Evolutionary conservation across 768 basidiomycete species (phyloP), one percentile per base, ranked within the genome.

Genomic region (Dentipellis sp.): DNA sequence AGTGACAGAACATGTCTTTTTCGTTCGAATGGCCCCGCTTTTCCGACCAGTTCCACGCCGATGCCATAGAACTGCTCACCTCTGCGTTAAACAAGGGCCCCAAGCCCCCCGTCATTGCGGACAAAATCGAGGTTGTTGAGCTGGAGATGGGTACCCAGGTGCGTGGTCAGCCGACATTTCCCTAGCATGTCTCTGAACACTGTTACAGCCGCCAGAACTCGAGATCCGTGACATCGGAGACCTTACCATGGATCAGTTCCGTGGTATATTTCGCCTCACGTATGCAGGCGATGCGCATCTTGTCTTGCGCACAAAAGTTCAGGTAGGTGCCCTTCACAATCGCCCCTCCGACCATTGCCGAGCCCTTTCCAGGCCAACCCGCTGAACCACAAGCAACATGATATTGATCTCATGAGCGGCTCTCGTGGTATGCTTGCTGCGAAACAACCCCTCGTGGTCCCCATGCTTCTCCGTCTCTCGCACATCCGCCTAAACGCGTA

Each of bases 131-230:
- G 69, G 97, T 99, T 34, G 90, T 97, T 53, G 97, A 98, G 68
- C 75, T 99, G n/a, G 88, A 97, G 72, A 98, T 99, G 97, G 97
- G 97, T 38, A 92, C 90, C 2, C 88, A 95, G 77, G 94, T 93
- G 58, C 54, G 75, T 66, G 29, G 29, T 6, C 29, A 29, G 6
- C 29, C 29, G 36, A n/a, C 50, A 21, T 56, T 23, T 10, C 17
- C 16, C n/a, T 53, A 10, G 51, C 48, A 48, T 21, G 5, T 50
- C 53, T 21, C 37, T 16, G 34, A 37, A 19, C 10, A 8, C 23
- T 45, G 40, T 46, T 49, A 4, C 63, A 97, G 93, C 95, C 97
- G 10, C 97, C 97, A 48, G 95, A 97, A 61, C 79, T 99, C 16
- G 94, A 97, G 71, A 88, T 99, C 63, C 85, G 95, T 34, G 95